Base-by-base conservation (phyloP, 2,329 filamentous ascomycete genomes). In the Calycina marina region DNA sequence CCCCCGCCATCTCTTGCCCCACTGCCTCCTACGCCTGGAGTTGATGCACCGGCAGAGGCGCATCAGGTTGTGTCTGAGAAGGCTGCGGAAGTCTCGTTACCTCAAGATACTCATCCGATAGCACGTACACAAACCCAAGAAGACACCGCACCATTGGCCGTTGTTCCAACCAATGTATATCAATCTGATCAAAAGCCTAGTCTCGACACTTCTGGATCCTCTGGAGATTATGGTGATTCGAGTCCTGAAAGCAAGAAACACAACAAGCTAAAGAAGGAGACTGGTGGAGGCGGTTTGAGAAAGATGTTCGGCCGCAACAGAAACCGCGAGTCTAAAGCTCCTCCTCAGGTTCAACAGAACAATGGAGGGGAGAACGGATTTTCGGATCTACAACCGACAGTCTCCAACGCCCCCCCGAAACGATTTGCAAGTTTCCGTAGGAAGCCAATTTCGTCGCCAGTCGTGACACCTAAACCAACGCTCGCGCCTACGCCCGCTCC, bases 271-370 rank as follows among this genome's bases (percentile, higher is more conserved):
- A 73, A 72, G 49, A 62, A 61, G 31, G 41, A 49, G 27, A 32
- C 40, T 14, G 34, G 39, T 8, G 34, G 30, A 25, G 59, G 60
- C 18, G 69, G 72, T 11, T 63, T 81, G 44, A 68, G 67, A 40
- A 78, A 77, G 54, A 59, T 81, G 25, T 80, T 81, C 47, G 64
- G 65, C 28, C 67, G 72, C 43, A 63, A 61, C 44, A 77, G 72
- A 56, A 74, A 73, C 47, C 61, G 67, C 38, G 37, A 45, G 33
- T 75, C 65, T 20, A 77, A 68, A 54, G 46, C 66, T n/a, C n/a
- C 14, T 65, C 63, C 5, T 67, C 72, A 1, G 65, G 66, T 37
- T 63, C 68, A 22, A 56, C 55, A 38, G 66, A 67, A 45, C n/a
- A n/a, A n/a, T n/a, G n/a, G n/a, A n/a, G n/a, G n/a, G n/a, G n/a